Evolutionary conservation across 495 filamentous ascomycete genomes (phyloP).

Genomic region (Xylaria palmicola): DNA sequence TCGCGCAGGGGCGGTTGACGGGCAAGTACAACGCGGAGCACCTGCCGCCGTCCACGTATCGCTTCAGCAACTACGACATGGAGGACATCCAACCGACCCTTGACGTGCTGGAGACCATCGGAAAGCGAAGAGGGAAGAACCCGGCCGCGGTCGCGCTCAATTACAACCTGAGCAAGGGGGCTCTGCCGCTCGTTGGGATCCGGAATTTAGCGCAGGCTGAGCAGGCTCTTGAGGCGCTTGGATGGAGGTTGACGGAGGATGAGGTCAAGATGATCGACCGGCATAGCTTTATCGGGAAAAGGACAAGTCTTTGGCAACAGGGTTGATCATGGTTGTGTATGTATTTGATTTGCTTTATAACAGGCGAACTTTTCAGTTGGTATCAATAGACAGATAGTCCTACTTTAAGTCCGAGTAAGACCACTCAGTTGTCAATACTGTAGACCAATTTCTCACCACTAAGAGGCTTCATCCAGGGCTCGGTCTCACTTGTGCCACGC

Average conservation of each 20-base stretch:
- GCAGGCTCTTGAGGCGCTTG: neutral
- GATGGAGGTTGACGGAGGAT: neutral
- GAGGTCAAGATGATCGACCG: neutral
- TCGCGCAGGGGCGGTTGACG: slow-evolving; percentile 26
- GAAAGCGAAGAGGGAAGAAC: slow-evolving; percentile 23
- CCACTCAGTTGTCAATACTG: too few species aligned
- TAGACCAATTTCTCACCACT: too few species aligned
- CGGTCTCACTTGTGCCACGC: too few species aligned
- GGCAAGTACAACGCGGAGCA: slow-evolving; percentile 38
- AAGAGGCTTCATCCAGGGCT: too few species aligned
- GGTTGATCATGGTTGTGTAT: too few species aligned
- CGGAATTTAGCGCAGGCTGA: neutral
- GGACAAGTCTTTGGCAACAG: neutral
- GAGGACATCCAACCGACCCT: neutral
- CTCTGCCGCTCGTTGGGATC: neutral
- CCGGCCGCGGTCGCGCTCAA: slow-evolving; percentile 43
- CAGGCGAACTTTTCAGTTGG: too few species aligned
- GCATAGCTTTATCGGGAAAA: neutral
- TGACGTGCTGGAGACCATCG: slow-evolving; percentile 20
- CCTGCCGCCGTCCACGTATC: slow-evolving; percentile 33
- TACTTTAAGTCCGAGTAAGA: too few species aligned
- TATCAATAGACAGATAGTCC: too few species aligned
- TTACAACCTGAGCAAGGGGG: slow-evolving; percentile 32
- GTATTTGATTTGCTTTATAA: too few species aligned
- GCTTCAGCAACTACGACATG: neutral